Percentiles rank a stretch among this genome's conserved stretches.
These are phyloP conservation scores for Tribonema minus DNA, from an alignment of 108 stramenopile genomes.

Conservation along the genomic window DNA sequence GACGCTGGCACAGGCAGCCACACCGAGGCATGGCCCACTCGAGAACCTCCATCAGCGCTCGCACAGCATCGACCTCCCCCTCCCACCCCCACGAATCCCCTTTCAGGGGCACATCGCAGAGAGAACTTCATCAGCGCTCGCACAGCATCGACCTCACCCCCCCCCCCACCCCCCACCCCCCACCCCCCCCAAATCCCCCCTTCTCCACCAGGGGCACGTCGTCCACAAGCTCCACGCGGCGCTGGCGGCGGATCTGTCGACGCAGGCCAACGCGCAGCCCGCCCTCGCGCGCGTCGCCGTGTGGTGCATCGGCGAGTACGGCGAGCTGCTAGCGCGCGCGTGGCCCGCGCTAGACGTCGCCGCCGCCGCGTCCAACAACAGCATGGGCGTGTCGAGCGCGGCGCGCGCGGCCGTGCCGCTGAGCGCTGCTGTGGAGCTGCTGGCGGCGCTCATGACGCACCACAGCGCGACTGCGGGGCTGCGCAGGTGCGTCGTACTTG, in stretches of 20 bases:
- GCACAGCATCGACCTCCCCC: no score
- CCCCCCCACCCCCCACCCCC: no score
- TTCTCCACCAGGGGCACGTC: conserved; percentile 76
- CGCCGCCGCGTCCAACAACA: no score
- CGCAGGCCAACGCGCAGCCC: conserved; percentile 69
- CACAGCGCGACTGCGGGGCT: not conserved
- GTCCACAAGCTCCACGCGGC: conserved; percentile 85
- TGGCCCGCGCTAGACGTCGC: not conserved
- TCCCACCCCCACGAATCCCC: no score
- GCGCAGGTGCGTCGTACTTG: conserved; percentile 36
- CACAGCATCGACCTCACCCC: no score
- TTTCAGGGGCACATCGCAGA: no score
- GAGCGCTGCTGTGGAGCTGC: conserved; percentile 57
- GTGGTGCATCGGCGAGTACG: conserved; percentile 58
- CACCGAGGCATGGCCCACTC: no score
- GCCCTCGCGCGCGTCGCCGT: conserved; percentile 81
- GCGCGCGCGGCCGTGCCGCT: conserved; percentile 69
- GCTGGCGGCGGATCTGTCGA: conserved; percentile 68
- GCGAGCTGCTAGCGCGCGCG: conserved; percentile 8
- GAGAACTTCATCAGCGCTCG: no score
- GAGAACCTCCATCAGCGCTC: no score
- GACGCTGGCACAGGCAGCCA: no score
- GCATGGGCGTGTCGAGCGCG: conserved; percentile 65
- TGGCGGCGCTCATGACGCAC: not conserved
- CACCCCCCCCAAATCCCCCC: no score